Conservation (phyloP, 1,284 basidiomycete genomes). For the Cryptococcus deneoformans region DNA sequence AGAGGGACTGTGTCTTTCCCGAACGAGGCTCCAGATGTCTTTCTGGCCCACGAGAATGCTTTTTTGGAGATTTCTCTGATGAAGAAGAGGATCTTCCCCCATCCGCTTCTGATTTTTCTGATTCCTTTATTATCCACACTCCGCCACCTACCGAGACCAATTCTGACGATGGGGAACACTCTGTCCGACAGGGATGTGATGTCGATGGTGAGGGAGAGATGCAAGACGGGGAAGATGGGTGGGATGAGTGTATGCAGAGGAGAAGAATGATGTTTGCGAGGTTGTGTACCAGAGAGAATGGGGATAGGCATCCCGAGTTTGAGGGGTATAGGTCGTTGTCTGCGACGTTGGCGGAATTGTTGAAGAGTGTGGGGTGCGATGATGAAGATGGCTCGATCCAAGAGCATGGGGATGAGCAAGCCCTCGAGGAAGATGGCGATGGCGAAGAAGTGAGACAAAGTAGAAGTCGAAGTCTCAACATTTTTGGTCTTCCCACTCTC, state of each 20-base stretch:
- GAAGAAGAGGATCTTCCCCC: slow-evolving; percentile 5
- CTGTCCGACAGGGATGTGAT: neutral
- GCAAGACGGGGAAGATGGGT: slow-evolving; percentile 22
- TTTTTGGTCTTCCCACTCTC: slow-evolving; percentile 1
- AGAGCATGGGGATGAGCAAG: neutral
- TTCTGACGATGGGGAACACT: slow-evolving; percentile 12
- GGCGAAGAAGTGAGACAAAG: slow-evolving; percentile 1
- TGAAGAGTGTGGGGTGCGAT: slow-evolving; percentile 20
- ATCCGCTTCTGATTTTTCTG: slow-evolving; percentile 11
- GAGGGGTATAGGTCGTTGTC: slow-evolving; percentile 45
- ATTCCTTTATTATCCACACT: slow-evolving; percentile 14
- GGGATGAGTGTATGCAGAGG: slow-evolving; percentile 43
- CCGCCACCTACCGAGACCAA: slow-evolving; percentile 13
- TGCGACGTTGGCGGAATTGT: slow-evolving; percentile 33
- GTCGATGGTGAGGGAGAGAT: slow-evolving; percentile 9
- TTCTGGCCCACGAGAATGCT: slow-evolving; percentile 9
- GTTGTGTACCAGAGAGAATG: slow-evolving; percentile 20
- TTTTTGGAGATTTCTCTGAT: slow-evolving; percentile 6
- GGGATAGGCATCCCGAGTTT: slow-evolving; percentile 35
- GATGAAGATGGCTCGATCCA: neutral
- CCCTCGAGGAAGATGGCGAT: slow-evolving; percentile 2
- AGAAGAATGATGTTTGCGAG: slow-evolving; percentile 45
- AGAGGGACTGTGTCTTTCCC: slow-evolving; percentile 47
- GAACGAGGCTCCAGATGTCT: slow-evolving; percentile 42
- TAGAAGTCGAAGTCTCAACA: slow-evolving; percentile 1